Percentiles rank a stretch among this genome's conserved stretches.
phyloP scores from a whole-genome alignment of 441 rosid species.

The Croton setiger region DNA sequence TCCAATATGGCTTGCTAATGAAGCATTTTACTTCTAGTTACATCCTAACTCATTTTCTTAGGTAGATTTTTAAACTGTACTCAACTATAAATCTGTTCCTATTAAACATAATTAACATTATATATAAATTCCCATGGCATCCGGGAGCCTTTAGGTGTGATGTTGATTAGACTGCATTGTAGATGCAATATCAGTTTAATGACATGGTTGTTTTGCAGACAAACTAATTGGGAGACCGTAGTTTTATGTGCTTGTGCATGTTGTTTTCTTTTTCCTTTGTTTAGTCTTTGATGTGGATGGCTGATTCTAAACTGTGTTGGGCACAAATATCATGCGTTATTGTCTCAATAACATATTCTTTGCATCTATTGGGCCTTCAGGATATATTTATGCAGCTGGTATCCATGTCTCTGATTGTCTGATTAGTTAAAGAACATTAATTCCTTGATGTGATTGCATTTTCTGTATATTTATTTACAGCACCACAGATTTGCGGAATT shows the following conservation, averaged over 20 bases:
- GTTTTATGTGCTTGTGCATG: neutral
- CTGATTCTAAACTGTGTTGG: neutral
- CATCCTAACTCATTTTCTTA: neutral
- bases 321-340: conserved; percentile 3
- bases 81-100: neutral
- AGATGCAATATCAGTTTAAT: neutral
- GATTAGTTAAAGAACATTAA: neutral
- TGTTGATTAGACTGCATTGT: conserved; percentile 2
- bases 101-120: neutral
- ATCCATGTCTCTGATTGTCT: conserved; percentile 8
- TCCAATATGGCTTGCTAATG: neutral
- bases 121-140: neutral
- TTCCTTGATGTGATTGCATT: conserved; percentile 7
- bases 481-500: conserved; percentile 75
- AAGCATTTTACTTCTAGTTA: neutral
- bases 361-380: neutral
- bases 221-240: neutral
- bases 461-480: conserved; percentile 40
- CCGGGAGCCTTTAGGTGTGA: neutral
- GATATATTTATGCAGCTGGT: neutral
- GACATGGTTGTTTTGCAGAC: neutral
- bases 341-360: neutral
- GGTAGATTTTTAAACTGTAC: neutral
- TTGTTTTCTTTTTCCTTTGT: neutral
- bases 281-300: neutral